Conservation (phyloP, 176 grass and related monocot species). For the Elymus sibiricus region DNA sequence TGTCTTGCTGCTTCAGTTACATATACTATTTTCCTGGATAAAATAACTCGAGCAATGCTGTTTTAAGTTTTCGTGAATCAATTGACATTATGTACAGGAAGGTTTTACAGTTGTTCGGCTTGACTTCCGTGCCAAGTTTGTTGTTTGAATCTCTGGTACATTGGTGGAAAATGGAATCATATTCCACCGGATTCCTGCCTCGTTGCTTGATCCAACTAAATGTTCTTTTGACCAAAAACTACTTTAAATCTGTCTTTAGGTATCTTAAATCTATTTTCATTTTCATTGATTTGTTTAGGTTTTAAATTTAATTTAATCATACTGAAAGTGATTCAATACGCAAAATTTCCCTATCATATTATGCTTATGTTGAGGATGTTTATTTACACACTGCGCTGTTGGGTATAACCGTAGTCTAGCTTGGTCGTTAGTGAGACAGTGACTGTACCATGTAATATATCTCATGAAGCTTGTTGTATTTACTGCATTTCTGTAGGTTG, state of each 20-base stretch:
- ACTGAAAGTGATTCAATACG: background rate
- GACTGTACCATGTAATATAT: background rate
- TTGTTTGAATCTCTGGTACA: background rate
- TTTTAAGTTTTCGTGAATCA: background rate
- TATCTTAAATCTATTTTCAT: background rate
- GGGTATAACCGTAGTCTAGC: background rate
- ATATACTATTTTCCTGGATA: background rate
- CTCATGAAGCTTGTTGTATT: background rate
- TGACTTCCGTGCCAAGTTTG: background rate
- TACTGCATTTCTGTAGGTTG: constrained; percentile 36
- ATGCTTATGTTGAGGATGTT: background rate
- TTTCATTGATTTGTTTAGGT: background rate
- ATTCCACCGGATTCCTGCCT: background rate
- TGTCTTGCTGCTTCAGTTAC: background rate
- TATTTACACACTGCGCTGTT: background rate
- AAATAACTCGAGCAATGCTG: background rate
- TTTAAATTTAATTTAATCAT: background rate
- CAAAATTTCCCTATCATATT: background rate
- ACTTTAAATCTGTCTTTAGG: background rate
- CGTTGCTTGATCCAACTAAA: background rate
- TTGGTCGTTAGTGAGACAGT: background rate
- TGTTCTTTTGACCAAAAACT: background rate
- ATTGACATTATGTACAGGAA: background rate
- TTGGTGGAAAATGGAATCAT: background rate
- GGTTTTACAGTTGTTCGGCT: background rate